Conservation (phyloP, 768 basidiomycete species). For the Suillus paluster region DNA sequence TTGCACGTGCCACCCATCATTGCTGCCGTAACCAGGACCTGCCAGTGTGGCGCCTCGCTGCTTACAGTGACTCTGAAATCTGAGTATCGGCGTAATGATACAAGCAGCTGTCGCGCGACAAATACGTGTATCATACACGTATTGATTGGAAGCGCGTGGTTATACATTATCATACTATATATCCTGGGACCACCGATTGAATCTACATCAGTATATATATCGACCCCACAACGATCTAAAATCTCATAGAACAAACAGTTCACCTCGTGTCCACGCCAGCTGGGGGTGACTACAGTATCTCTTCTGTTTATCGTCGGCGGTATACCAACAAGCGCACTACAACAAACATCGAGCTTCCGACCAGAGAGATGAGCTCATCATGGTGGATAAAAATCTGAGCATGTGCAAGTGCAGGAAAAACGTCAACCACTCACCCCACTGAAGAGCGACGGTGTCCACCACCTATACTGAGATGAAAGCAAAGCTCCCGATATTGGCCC, state of each 20-base stretch:
- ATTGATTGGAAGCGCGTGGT: not conserved
- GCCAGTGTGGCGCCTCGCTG: no score
- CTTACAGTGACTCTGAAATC: no score
- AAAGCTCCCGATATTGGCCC: conserved; percentile 63
- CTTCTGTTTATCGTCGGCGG: not conserved
- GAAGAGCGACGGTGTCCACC: conserved; percentile 63
- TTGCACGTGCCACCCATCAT: no score
- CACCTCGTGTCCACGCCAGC: not conserved
- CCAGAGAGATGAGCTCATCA: not conserved
- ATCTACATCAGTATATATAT: not conserved
- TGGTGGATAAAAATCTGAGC: not conserved
- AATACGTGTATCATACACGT: not conserved
- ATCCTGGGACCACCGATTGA: not conserved
- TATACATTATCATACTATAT: not conserved
- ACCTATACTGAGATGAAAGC: conserved; percentile 50
- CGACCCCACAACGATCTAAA: not conserved
- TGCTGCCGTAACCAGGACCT: no score
- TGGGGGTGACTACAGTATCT: not conserved
- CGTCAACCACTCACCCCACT: conserved; percentile 40
- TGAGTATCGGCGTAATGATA: no score
- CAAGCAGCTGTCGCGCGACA: no score
- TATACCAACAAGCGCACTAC: not conserved
- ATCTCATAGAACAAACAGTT: not conserved
- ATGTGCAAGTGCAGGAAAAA: not conserved
- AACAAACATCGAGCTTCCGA: not conserved